Conservation (phyloP, 1,284 basidiomycete genomes). For the Trichosporon faecale region DNA sequence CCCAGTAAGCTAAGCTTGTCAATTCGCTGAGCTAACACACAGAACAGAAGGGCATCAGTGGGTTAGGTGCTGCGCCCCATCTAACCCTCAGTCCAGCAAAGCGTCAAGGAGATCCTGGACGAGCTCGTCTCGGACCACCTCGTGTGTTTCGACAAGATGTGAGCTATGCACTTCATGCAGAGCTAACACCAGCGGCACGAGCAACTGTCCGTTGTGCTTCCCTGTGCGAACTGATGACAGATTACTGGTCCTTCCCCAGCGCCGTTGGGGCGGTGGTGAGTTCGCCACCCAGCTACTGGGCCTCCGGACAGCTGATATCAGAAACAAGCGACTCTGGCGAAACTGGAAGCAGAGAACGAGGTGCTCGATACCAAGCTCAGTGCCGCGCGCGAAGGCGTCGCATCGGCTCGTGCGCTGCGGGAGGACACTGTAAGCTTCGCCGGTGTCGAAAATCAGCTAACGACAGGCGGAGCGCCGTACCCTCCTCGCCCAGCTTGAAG, state of each 20-base stretch:
- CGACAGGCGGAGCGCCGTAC: conserved; percentile 59
- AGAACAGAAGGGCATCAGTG: conserved; percentile 83
- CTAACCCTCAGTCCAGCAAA: conserved; percentile 65
- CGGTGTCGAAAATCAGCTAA: not conserved
- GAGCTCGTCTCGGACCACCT: conserved; percentile 77
- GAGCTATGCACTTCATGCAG: conserved; percentile 13
- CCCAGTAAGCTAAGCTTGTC: conserved; percentile 39
- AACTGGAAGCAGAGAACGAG: conserved; percentile 57
- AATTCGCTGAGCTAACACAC: conserved; percentile 53
- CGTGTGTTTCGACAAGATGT: conserved; percentile 78
- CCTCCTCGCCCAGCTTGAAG: conserved; percentile 56
- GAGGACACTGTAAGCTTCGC: not conserved
- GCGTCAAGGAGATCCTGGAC: conserved; percentile 82
- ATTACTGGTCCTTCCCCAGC: conserved; percentile 90
- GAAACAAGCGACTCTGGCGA: conserved; percentile 57
- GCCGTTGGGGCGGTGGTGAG: conserved; percentile 71
- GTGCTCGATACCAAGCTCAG: conserved; percentile 57
- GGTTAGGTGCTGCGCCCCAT: conserved; percentile 15
- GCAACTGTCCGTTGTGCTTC: conserved; percentile 65
- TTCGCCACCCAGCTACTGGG: not conserved
- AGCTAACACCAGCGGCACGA: conserved; percentile 60
- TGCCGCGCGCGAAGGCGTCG: conserved; percentile 58
- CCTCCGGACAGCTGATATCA: conserved; percentile 15
- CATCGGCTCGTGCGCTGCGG: not conserved
- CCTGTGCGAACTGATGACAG: conserved; percentile 50